Base-by-base conservation (phyloP, 768 basidiomycete genomes). In the Piloderma croceum region DNA sequence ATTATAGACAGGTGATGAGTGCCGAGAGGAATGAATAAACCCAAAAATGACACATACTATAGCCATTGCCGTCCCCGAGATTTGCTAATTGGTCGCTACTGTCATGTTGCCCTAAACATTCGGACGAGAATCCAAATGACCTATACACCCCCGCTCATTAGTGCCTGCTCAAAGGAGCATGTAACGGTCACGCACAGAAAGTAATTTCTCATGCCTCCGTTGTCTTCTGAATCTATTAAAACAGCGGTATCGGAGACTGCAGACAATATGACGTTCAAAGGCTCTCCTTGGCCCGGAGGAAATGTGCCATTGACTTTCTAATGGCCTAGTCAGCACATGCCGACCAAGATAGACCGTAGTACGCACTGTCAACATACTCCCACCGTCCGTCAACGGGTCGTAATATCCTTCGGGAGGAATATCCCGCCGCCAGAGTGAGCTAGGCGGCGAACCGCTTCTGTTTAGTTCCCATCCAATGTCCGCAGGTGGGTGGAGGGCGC, bases 21-120 rank as follows among this genome's bases (percentile, higher is more conserved):
- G 20, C 19, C 19, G 23, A 17, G 24, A 15, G 32, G 33, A 31
- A 38, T 6, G 32, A 25, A 24, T 36, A 5, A 31, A 18, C 44
- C 24, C 9, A 5, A 31, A 13, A 4, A 23, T 20, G 12, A 19
- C 13, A 57, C 73, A 31, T 50, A 82, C 86, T 36, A 56, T 72
- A 68, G 2, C 86, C 88, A 47, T 79, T 62, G 0, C 89, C 88
- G 47, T 93, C 90, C 1, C 90, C 90, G 2, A 91, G 67, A 51
- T 89, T 73, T 0, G 86, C 88, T 4, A 62, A 64, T 52, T 91
- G 90, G 15, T 73, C 69, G 21, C 60, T 66, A 2, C 87, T 86
- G 3, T 74, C 53, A 50, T 81, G 79, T 36, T 87, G 76, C 0
- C 86, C 89, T 6, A 90, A 61, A 50, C 84, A 90, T 60, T 90